Evolutionary conservation across 768 basidiomycete genomes (phyloP).

Genomic region (Suillus occidentalis): DNA sequence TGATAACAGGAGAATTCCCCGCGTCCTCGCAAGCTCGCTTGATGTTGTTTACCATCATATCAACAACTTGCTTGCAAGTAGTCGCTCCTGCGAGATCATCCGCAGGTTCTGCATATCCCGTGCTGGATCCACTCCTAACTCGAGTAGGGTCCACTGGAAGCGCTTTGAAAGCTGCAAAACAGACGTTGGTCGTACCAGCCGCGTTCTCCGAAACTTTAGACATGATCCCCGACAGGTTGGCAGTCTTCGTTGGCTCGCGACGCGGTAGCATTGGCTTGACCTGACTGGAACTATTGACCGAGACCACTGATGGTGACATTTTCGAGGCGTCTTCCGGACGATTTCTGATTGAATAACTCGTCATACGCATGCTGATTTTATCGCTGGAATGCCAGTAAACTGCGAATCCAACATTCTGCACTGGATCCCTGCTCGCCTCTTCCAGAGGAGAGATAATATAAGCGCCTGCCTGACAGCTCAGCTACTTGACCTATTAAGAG

Average conservation of each 20-base stretch:
- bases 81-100: conserved; percentile 61
- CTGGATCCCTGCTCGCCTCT: conserved; percentile 84
- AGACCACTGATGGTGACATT: neutral
- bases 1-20: conserved; percentile 48
- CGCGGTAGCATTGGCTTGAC: conserved; percentile 1
- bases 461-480: conserved; percentile 54
- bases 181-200: conserved; percentile 37
- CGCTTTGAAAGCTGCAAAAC: conserved; percentile 77
- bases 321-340: conserved; percentile 37
- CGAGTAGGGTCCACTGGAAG: conserved; percentile 68
- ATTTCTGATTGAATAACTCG: conserved; percentile 87
- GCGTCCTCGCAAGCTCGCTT: conserved; percentile 63
- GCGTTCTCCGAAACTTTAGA: conserved; percentile 39
- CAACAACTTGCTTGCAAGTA: conserved; percentile 77
- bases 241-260: conserved; percentile 8
- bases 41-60: conserved; percentile 72
- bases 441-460: conserved; percentile 95
- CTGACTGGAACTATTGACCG: neutral
- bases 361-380: conserved; percentile 67
- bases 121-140: conserved; percentile 39
- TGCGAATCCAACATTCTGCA: conserved; percentile 87
- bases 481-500: neutral
- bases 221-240: conserved; percentile 33
- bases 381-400: conserved; percentile 75
- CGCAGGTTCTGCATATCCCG: conserved; percentile 50